Evolutionary conservation across 768 basidiomycete species (phyloP), one percentile per base, ranked within the genome.

Genomic region (Naganishia friedmannii): DNA sequence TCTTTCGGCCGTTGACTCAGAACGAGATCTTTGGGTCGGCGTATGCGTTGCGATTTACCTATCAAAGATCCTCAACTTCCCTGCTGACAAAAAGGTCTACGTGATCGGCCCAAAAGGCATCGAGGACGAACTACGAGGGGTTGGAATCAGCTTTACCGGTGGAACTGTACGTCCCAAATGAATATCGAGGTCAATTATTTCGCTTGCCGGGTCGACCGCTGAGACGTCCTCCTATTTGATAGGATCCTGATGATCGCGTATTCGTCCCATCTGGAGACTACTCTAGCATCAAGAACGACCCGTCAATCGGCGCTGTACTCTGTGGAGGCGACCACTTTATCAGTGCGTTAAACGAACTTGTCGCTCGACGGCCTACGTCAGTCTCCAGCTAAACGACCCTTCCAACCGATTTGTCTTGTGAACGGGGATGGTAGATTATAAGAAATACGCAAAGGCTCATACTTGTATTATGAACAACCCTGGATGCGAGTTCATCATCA

Each of bases 1-100:
- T 13, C 17, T 19, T 2, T 31, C 21, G 21, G 6, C 29, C 19
- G 3, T 9, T 21, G 23, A 26, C 17, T 10, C 74, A 98, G 95
- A 91, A 96, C 71, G 96, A 98, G 79, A 92, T 98, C 67, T 97
- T 92, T 74, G 92, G 94, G 63, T 98, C 95, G 6, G 95, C 93
- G 1, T 98, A 90, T 73, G 89, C 89, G 0, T 83, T 15, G 90
- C 89, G 0, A 87, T 89, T 39, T 91, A 97, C 81, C 83, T 97
- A 31, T 94, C 93, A 0, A 87, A 91, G 46, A 90, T 97, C 15
- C 84, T 94, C 74, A 89, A 92, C 69, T 85, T 99, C 71, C 90
- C 93, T 12, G 91, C 89, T 77, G 86, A 90, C 78, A 92, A 97
- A 83, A 92, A 90, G 80, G 94, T 93, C 19, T 99, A 93, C 82